Base-by-base conservation (phyloP, 257 asterid species). In the Capsicum baccatum region DNA sequence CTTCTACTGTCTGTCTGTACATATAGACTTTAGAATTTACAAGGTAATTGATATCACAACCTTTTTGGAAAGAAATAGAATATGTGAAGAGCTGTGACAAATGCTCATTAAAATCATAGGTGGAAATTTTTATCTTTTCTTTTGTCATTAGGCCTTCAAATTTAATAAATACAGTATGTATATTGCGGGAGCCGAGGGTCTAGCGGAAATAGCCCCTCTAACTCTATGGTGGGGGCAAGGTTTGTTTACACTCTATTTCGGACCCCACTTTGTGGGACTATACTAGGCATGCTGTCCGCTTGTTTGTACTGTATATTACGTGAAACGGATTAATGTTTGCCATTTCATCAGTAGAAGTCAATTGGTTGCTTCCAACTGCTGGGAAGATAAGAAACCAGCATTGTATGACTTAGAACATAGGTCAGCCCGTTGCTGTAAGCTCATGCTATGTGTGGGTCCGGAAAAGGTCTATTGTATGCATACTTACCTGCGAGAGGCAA, bases 1-100 rank as follows among this genome's bases (percentile, higher is more conserved):
- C 78, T 44, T 83, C 55, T 52, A 59, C n/a, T 63, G 78, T 68
- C 79, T 21, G 42, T 82, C 26, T 52, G 85, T 83, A 68, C 58
- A 83, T 17, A 68, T 83, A 68, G 85, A 14, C 64, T 66, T 50
- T 56, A 66, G 35, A 68, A 14, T 37, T 54, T 83, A 83, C 80
- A 69, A 37, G 85, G 67, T 35, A 55, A 55, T 7, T 59, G 50
- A 81, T 60, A 21, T 63, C 59, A 35, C 35, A 60, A 47, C 63
- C 47, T 59, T 56, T 63, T 7, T 60, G 3, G 44, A 82, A 44
- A 12, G 60, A 62, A 81, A 14, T 57, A 3, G 19, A 73, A 73
- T 73, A 11, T 73, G 44, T 73, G 14, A 3, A 39, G 55, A 74
- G 12, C 62, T 76, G 21, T 76, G 21, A 8, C 47, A 76, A 26